Base-by-base conservation (phyloP, 2,329 filamentous ascomycete species). In the Stachybotrys echinatus region DNA sequence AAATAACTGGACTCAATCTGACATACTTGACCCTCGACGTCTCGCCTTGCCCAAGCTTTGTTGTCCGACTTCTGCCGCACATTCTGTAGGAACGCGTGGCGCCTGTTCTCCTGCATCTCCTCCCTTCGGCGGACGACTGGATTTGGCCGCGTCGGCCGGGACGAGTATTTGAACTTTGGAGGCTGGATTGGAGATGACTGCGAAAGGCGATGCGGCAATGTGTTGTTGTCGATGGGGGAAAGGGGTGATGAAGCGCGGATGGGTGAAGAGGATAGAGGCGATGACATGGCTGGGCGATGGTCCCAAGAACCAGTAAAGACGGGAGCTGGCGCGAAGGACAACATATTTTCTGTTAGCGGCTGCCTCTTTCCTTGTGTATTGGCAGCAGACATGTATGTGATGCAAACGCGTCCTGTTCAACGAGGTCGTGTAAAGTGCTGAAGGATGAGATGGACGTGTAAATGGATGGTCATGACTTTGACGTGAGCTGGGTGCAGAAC, bases 31-130 rank as follows among this genome's bases (percentile, higher is more conserved):
- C 85, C 81, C 58, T 87, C 83, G 3, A 84, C 81, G 22, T 83
- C 82, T 55, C 84, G 72, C 47, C 76, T 72, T 58, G 79, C 74
- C 76, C 83, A 86, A 20, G 71, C 69, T 58, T 72, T 77, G 23
- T 87, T 80, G 40, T 86, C 81, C 3, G 75, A 71, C 39, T 79
- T 76, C 58, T 82, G 77, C 51, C 81, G 74, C 18, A 87, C 83
- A 47, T 77, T 87, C 61, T 83, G 81, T 52, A 92, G 69, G 58
- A 92, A 92, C 50, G 87, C 71, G 27, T 80, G 79, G 44, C 88
- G 74, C 50, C 88, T 73, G 48, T 78, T 74, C 61, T 89, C 84
- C 49, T 83, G 80, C 1, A 75, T 74, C 18, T 80, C 81, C 61
- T 90, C 80, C 47, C 81, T 75, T 52, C 70, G 78, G 55, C 79